Base-by-base conservation (phyloP, 1,284 basidiomycete genomes). In the Apiotrichum gracile region DNA sequence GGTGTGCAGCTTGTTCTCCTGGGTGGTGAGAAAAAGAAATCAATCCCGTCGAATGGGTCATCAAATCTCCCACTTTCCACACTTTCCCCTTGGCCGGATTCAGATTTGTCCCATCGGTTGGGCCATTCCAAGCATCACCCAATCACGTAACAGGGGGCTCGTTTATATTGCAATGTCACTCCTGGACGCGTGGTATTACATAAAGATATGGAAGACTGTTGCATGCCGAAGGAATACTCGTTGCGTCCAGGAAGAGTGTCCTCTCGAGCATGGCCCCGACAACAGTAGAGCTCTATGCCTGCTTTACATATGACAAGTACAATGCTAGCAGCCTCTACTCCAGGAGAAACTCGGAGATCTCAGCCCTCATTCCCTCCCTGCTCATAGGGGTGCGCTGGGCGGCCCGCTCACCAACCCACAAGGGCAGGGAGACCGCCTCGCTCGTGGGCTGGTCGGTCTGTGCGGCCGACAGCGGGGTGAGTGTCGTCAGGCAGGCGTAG, bases 401-500 rank as follows among this genome's bases (percentile, higher is more conserved):
- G 21, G 63, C 60, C 22, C 64, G 37, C 26, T 60, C 57, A 2
- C 53, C 49, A 0, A 71, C 60, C 70, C 70, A 75, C 16, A 60
- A 33, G 0, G 72, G 72, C 42, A 73, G 45, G 13, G 61, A 50
- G 4, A 67, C 64, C 22, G 51, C 50, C 14, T 44, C 50, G 13
- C 19, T 33, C 8, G 49, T 21, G 9, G 43, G 53, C 34, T 25
- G 41, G 24, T 61, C 57, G 19, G 45, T 48, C 8, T 53, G 48
- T 2, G 54, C 54, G 1, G 60, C 56, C 12, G 67, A 60, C 12
- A 59, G 48, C 17, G 69, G 66, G 2, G 84, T 85, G 38, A 88
- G 73, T 1, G 81, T 84, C 5, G 86, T 85, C 55, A 85, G 80
- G 63, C 87, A 90, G 10, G 83, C 78, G 67, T 90, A 89, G 66